Percentiles rank a stretch among this genome's conserved stretches.
phyloP scores from a whole-genome alignment of 2,329 filamentous ascomycete species.

The Trichoderma breve region DNA sequence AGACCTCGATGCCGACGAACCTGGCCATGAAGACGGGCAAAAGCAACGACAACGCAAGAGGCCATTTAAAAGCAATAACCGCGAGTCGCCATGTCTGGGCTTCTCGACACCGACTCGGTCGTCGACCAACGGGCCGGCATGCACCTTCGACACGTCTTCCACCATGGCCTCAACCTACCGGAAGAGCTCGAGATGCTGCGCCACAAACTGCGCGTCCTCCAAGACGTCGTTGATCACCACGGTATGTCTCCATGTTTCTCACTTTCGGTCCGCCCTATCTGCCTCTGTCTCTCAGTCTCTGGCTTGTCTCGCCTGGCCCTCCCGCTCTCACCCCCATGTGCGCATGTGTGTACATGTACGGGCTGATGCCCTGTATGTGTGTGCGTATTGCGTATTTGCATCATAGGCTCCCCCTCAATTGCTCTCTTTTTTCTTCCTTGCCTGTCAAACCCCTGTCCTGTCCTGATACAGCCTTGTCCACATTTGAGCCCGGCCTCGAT shows the following conservation, averaged over 20 bases:
- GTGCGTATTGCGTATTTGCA: not conserved
- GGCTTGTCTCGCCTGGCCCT: conserved; percentile 15
- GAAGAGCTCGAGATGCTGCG: conserved; percentile 55
- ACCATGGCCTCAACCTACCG: conserved; percentile 40
- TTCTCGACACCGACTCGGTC: conserved; percentile 16
- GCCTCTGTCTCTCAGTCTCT: not conserved
- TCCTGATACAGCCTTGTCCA: conserved; percentile 19
- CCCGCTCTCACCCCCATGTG: conserved; percentile 11
- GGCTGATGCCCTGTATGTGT: conserved; percentile 13
- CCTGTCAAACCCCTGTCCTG: conserved; percentile 3
- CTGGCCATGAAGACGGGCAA: conserved; percentile 3
- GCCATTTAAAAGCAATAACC: not conserved
- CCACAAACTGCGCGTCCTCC: conserved; percentile 52
- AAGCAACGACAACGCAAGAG: not conserved
- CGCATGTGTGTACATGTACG: not conserved
- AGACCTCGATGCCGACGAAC: not conserved
- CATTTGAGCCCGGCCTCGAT: conserved; percentile 17
- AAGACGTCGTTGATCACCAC: conserved; percentile 47
- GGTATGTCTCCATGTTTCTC: conserved; percentile 38
- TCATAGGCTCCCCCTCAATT: not conserved
- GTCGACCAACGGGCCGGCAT: conserved; percentile 46
- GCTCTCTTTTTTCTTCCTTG: not conserved
- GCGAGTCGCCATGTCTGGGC: not conserved
- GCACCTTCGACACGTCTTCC: conserved; percentile 45
- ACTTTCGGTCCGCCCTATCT: conserved; percentile 15